Conservation (phyloP, 2,329 filamentous ascomycete genomes). For the Aspergillus viridinutans region DNA sequence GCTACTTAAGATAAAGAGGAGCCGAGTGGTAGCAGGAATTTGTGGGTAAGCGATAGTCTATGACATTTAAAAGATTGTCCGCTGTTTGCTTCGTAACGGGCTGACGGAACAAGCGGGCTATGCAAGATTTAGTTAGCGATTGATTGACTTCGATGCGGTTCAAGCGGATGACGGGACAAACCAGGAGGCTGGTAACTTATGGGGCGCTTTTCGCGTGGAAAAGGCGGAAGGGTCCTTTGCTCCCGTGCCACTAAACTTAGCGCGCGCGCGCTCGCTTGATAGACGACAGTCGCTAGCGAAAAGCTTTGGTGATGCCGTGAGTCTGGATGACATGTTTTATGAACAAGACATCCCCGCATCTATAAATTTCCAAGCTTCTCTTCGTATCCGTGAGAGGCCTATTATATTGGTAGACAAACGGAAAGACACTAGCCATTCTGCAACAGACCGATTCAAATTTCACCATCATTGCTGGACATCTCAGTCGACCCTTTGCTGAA, state of each 20-base stretch:
- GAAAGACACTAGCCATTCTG: background rate
- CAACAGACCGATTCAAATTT: background rate
- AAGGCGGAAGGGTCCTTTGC: conserved; percentile 16
- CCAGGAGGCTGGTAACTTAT: conserved; percentile 26
- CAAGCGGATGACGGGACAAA: conserved; percentile 14
- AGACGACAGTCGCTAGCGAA: conserved; percentile 5
- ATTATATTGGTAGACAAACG: background rate
- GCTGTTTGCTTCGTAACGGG: conserved; percentile 4
- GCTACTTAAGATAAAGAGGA: conserved; percentile 3
- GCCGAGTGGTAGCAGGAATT: background rate
- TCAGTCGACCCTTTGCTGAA: too few relatives aligned
- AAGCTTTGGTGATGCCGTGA: conserved; percentile 9
- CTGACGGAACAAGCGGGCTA: conserved; percentile 7
- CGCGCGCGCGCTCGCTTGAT: conserved; percentile 11
- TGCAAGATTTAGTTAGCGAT: conserved; percentile 8
- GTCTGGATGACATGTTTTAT: background rate
- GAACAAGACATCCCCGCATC: background rate
- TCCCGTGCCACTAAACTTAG: conserved; percentile 18
- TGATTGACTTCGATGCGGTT: conserved; percentile 18
- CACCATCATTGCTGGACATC: too few relatives aligned
- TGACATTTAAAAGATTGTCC: conserved; percentile 5
- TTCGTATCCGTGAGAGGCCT: background rate
- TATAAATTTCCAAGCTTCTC: background rate
- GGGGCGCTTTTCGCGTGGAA: conserved; percentile 22
- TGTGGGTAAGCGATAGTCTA: conserved; percentile 1